Evolutionary conservation across 1,284 basidiomycete species (phyloP), one percentile per base, ranked within the genome.

Genomic region (Omphalotus olearius): DNA sequence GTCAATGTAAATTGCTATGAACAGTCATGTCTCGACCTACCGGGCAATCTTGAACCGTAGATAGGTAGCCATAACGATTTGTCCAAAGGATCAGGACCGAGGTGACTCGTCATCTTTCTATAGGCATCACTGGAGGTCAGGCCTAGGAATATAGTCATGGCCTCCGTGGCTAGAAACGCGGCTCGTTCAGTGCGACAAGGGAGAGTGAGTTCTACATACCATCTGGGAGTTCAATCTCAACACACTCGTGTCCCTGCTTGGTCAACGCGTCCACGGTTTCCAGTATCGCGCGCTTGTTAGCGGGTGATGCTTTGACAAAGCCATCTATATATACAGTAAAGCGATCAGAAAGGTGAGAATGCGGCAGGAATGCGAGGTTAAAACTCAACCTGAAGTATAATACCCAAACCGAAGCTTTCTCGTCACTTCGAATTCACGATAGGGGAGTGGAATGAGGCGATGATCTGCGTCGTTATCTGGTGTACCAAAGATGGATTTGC

Each of bases 61-160:
- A 53, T 45, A 9, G 48, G 50, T 11, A 86, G 64, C 59, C 79
- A 82, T 36, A 88, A 62, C 26, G 78, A 75, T 41, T 5, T 23
- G 5, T 44, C 36, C 72, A 77, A 75, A 1, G 82, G 80, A 65
- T 96, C 93, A 6, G 78, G 73, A 7, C 82, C 82, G 3, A 93
- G 64, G 56, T 84, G 79, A 30, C 78, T 74, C 11, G 85, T 69
- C 62, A 94, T 72, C 7, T 77, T 84, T 61, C 80, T 74, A 68
- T 89, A 94, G 2, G 87, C 88, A 60, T 94, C 93, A 0, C 89
- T 74, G 1, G 88, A 83, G 0, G 79, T 76, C 20, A 95, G 69
- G 3, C 75, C 85, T 10, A 82, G 71, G 61, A 95, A 95, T 28
- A 84, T 65, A 56, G 80, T 67, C 63, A 85, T 73, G 4, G 78